These are phyloP conservation scores for Alectoria sarmentosa DNA, from an alignment of 495 filamentous ascomycete species.

Conservation along the genomic window DNA sequence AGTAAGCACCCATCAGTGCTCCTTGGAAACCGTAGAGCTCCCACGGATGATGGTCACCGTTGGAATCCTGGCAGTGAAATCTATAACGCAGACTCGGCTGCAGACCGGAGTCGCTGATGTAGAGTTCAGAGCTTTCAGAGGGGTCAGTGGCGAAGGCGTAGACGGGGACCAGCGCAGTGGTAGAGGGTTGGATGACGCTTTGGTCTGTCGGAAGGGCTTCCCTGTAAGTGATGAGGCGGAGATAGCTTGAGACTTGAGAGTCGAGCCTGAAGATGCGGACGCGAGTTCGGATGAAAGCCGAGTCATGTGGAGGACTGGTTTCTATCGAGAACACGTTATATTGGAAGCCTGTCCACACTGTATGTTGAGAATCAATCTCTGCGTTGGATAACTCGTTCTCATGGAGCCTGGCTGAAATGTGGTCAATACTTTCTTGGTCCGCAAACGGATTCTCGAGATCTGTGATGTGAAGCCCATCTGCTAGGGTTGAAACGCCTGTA, in stretches of 20 bases:
- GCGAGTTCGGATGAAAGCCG: background rate
- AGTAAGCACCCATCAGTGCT: slow-evolving; percentile 1
- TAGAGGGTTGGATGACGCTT: background rate
- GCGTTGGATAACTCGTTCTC: slow-evolving; percentile 1
- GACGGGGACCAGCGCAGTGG: background rate
- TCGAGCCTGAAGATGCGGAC: background rate
- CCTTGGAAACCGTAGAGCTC: slow-evolving; percentile 3
- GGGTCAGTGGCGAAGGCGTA: background rate
- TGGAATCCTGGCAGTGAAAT: background rate
- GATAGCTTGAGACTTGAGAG: background rate
- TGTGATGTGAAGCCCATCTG: slow-evolving; percentile 1
- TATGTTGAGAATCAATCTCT: background rate
- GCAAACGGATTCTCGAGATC: background rate
- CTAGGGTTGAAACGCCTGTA: background rate
- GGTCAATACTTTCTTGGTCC: background rate
- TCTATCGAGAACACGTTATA: background rate
- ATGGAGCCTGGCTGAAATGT: background rate
- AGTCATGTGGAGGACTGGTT: background rate
- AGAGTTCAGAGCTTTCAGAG: background rate
- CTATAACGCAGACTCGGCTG: background rate
- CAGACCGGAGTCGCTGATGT: background rate
- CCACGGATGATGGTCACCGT: background rate
- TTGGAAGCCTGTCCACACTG: background rate
- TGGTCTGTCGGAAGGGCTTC: background rate
- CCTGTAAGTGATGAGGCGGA: background rate